Conservation (phyloP, 129 eudicot genomes). For the Ambrosia trifida region DNA sequence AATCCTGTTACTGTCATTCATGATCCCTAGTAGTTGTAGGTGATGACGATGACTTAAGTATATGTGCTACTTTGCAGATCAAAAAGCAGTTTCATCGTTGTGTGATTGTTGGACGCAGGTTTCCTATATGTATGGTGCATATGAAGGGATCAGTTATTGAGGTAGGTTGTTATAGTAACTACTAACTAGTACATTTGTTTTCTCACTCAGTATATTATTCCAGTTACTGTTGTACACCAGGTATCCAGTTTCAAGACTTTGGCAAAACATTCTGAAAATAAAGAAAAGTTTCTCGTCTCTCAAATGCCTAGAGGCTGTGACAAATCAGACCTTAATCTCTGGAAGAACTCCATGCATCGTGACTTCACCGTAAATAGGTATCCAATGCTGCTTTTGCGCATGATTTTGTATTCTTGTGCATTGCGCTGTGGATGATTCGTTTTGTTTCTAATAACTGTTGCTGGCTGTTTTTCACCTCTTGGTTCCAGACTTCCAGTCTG, state of each 20-base stretch:
- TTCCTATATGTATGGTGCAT: constrained; percentile 75
- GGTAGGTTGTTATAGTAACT: constrained; percentile 49
- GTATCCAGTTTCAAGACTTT: constrained; percentile 83
- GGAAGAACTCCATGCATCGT: constrained; percentile 71
- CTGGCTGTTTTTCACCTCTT: background rate
- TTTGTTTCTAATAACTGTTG: background rate
- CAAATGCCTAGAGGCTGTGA: constrained; percentile 51
- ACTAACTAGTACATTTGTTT: background rate
- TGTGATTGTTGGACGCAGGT: constrained; percentile 62
- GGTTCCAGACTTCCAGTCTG: background rate
- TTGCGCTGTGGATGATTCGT: background rate
- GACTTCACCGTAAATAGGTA: constrained; percentile 94
- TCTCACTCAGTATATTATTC: constrained; percentile 7
- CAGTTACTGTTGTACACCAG: constrained; percentile 41
- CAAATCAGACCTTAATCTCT: constrained; percentile 48
- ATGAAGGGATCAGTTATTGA: constrained; percentile 57
- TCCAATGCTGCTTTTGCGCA: background rate
- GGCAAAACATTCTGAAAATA: constrained; percentile 35
- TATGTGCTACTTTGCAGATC: constrained; percentile 42
- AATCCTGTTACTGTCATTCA: background rate
- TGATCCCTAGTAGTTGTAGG: background rate
- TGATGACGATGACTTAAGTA: constrained; percentile 9
- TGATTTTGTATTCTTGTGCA: constrained; percentile 1
- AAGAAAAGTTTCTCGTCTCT: constrained; percentile 32
- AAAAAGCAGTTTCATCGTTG: constrained; percentile 46